Evolutionary conservation across 345 rosid species (phyloP).

Genomic region (Ricinus communis): DNA sequence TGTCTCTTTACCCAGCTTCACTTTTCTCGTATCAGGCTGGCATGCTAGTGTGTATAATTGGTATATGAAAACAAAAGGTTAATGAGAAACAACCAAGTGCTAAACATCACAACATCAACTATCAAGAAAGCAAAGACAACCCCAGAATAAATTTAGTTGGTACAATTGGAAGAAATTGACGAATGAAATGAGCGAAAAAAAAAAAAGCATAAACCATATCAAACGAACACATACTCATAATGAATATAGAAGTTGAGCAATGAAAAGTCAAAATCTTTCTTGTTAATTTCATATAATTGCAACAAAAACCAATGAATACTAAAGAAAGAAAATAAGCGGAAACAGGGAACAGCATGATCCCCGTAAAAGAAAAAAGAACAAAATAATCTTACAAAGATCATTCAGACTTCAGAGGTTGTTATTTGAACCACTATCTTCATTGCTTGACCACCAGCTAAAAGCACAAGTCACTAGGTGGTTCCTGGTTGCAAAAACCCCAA

Average conservation of each 20-base stretch:
- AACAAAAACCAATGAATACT: neutral
- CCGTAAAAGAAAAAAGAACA: neutral
- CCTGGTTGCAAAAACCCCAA: slow-evolving; percentile 56
- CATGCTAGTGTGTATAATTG: too few species aligned
- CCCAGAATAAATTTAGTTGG: neutral
- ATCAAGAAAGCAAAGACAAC: neutral
- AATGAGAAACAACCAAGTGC: too few species aligned
- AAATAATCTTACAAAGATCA: slow-evolving; percentile 2
- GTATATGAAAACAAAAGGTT: too few species aligned
- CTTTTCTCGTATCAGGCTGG: too few species aligned
- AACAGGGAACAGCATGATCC: neutral
- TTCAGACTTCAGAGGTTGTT: slow-evolving; percentile 41
- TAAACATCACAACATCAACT: neutral
- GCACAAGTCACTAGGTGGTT: slow-evolving; percentile 52
- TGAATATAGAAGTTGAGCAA: neutral
- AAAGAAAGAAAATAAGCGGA: neutral
- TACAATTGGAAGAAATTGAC: neutral
- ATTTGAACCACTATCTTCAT: slow-evolving; percentile 32
- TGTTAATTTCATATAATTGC: neutral
- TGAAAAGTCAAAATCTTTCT: neutral
- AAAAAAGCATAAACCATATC: neutral
- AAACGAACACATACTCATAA: neutral
- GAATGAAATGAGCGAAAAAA: neutral
- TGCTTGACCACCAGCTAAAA: slow-evolving; percentile 54
- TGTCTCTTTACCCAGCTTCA: too few species aligned